Percentiles rank a stretch among this genome's conserved stretches.
These are phyloP conservation scores for Lasiodiplodia citricola DNA, from an alignment of 2,329 filamentous ascomycete species.

Conservation along the genomic window DNA sequence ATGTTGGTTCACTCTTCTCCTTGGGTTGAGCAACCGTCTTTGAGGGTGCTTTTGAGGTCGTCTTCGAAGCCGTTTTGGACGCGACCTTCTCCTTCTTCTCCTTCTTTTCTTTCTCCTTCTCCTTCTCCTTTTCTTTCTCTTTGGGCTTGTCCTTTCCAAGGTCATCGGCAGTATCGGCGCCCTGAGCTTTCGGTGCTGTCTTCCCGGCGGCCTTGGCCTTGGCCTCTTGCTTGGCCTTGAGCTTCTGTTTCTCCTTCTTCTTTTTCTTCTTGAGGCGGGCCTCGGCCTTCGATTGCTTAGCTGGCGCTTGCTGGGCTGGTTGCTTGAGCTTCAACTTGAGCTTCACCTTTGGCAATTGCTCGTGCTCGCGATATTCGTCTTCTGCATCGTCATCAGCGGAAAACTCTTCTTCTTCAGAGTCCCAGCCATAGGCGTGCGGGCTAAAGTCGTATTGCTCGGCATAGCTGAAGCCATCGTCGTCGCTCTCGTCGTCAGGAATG, in stretches of 20 bases:
- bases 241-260: slow-evolving; percentile 24
- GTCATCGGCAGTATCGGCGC: neutral
- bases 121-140: slow-evolving; percentile 33
- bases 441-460: slow-evolving; percentile 24
- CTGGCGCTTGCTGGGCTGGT: slow-evolving; percentile 2
- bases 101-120: slow-evolving; percentile 37
- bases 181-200: slow-evolving; percentile 2
- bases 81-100: slow-evolving; percentile 37
- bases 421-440: slow-evolving; percentile 26
- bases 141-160: slow-evolving; percentile 5
- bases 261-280: slow-evolving; percentile 24
- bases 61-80: slow-evolving; percentile 40
- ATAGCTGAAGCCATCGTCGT: slow-evolving; percentile 24
- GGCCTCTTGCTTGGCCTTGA: slow-evolving; percentile 30
- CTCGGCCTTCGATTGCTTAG: slow-evolving; percentile 19
- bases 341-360: slow-evolving; percentile 33
- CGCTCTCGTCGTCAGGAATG: slow-evolving; percentile 38
- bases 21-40: slow-evolving; percentile 34
- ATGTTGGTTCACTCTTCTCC: slow-evolving; percentile 25
- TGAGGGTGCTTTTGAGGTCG: slow-evolving; percentile 27
- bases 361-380: slow-evolving; percentile 44
- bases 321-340: slow-evolving; percentile 34
- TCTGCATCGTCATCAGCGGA: slow-evolving; percentile 39
- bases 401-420: slow-evolving; percentile 26
- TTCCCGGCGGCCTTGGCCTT: slow-evolving; percentile 26